Conservation (phyloP, 305 asterid genomes). For the Salvia sclarea region DNA sequence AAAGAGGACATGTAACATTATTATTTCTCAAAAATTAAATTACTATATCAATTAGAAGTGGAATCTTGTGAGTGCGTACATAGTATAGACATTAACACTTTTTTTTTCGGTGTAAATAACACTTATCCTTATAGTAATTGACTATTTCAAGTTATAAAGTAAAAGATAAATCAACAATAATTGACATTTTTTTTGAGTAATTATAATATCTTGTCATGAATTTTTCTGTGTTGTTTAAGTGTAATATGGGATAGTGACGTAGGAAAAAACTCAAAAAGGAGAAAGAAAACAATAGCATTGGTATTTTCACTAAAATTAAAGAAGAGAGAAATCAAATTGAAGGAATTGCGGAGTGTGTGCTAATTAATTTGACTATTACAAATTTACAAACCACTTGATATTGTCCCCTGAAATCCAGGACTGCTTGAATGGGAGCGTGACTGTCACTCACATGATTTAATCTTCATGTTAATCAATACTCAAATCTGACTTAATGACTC, state of each 20-base stretch:
- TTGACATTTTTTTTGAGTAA: no score
- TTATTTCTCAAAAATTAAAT: no score
- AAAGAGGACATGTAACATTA: no score
- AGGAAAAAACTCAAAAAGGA: not conserved
- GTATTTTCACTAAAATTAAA: not conserved
- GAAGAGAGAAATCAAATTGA: not conserved
- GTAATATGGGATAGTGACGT: not conserved
- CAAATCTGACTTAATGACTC: conserved; percentile 31
- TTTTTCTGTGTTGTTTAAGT: no score
- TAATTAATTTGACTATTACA: not conserved
- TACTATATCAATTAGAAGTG: no score
- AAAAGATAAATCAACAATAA: no score
- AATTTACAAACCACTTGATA: conserved; percentile 31
- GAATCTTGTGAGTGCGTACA: no score
- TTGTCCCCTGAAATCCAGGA: conserved; percentile 34
- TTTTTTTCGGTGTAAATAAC: no score
- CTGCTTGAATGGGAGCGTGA: conserved; percentile 20
- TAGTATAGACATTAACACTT: no score
- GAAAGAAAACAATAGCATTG: not conserved
- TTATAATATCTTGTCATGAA: no score
- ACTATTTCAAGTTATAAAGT: no score
- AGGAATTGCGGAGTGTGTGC: conserved; percentile 18
- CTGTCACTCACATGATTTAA: not conserved
- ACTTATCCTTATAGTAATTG: no score
- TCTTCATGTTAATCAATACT: conserved; percentile 30